Evolutionary conservation across 2,329 filamentous ascomycete genomes (phyloP), one percentile per base, ranked within the genome.

Genomic region (Aaosphaeria pasadenensis): DNA sequence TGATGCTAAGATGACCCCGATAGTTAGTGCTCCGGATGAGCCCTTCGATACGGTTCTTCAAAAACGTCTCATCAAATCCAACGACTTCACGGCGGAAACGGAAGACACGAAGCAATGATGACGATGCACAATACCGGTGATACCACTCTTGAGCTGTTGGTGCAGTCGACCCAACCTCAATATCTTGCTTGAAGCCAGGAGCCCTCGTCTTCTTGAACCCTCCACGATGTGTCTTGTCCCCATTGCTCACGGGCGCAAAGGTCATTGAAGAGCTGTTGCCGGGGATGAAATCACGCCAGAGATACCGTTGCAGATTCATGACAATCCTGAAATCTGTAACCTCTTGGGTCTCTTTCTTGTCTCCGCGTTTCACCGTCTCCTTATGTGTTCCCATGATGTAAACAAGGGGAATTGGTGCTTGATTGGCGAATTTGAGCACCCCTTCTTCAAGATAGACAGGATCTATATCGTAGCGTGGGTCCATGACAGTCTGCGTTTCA

Each of bases 11-110:
- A 45, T 77, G 70, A 5, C 87, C 87, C 29, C 80, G 79, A 71
- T 91, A 91, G 62, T 85, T 83, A 4, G 86, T 88, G 13, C 75
- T 72, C 31, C 79, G 75, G 13, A 89, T 78, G 2, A 88, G 67
- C n/a, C 64, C 70, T 48, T 77, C 74, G 17, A 90, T 67, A 5
- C 79, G 74, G 11, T 70, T 60, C 39, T 74, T 71, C 17, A 90
- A 67, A 40, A 70, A 66, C 1, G 74, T 73, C 47, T 78, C 74
- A 60, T 90, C 81, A 63, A 88, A 80, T 24, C 86, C 86, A 0
- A 74, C 66, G 43, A 89, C 73, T n/a, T 54, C 54, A 28, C 72
- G 67, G 9, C 58, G 56, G 6, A 75, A 57, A 6, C 72, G 70
- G 54, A 77, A 76, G 47, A 69, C 65, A 60, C 85, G 86, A 32